Conservation (phyloP, 768 basidiomycete genomes). For the Phallus indusiatus region DNA sequence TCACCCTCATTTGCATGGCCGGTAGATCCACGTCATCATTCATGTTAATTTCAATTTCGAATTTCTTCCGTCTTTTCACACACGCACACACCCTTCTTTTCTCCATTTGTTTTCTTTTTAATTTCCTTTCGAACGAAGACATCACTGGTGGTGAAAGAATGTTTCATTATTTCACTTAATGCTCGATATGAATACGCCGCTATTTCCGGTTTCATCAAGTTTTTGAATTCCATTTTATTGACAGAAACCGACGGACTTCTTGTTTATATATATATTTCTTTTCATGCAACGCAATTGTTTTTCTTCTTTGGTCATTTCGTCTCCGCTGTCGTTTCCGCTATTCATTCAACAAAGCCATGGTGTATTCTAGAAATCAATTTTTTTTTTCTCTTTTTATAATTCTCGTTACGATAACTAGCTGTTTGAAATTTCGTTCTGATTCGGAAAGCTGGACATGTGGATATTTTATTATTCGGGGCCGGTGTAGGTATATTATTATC, state of each 20-base stretch:
- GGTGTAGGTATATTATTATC: no score
- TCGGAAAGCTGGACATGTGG: neutral
- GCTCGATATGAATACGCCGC: no score
- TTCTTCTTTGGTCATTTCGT: neutral
- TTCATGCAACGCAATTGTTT: neutral
- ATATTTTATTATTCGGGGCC: no score
- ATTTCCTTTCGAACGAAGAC: neutral
- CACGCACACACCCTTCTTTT: neutral
- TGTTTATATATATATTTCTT: neutral
- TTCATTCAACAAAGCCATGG: neutral
- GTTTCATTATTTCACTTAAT: no score
- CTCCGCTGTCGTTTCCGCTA: neutral
- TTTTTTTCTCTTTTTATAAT: neutral
- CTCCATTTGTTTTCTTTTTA: neutral
- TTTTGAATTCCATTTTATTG: no score
- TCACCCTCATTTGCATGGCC: conserved; percentile 5
- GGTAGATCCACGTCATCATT: neutral
- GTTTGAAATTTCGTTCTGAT: neutral
- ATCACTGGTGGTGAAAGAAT: neutral
- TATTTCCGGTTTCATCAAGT: no score
- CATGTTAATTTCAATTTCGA: neutral
- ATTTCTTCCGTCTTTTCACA: neutral
- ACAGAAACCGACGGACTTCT: neutral
- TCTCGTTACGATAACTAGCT: neutral
- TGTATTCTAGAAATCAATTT: neutral